Evolutionary conservation across 2,329 filamentous ascomycete genomes (phyloP), one percentile per base, ranked within the genome.

Genomic region (Hypoxylon sp.): DNA sequence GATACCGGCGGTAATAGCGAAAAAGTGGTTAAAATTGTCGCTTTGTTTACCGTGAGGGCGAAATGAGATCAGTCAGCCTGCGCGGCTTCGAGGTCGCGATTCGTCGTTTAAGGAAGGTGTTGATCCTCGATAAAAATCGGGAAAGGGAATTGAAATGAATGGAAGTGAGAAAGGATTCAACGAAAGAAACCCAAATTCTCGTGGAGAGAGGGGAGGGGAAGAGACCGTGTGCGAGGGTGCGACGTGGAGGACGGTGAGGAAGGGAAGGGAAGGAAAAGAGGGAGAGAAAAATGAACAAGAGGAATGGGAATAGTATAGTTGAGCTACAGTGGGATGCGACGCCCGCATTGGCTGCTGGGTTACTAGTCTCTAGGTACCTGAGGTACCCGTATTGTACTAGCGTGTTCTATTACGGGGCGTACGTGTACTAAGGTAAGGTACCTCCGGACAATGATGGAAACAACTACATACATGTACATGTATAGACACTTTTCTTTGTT

Each of bases 111-210:
- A 62, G 52, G 74, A 71, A 65, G 64, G 74, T 72, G 69, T 60
- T 66, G 61, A 65, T 74, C 69, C 73, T 67, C 68, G 68, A 71
- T 60, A 70, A 73, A 73, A 71, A 64, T 67, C 73, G 69, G 62
- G 71, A 68, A 63, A 55, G 46, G 60, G 42, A 53, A 52, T 58
- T 58, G 66, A 63, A 73, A 68, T 71, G 74, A 75, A 77, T 70
- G 72, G 37, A 74, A 72, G 55, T 65, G 67, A 66, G 70, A 73
- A 70, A 44, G 70, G 69, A 73, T 68, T 57, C 64, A 67, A 61
- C 46, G 51, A 71, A 66, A 59, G 31, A 66, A 67, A 52, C 59
- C 63, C 67, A 69, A 44, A 73, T 69, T 72, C 68, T 71, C 66
- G 66, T 47, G 62, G 37, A 37, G 59, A 51, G 65, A 67, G 66